Percentiles rank a stretch among this genome's conserved stretches.
Evolutionary conservation across 2,329 filamentous ascomycete species (phyloP).

Genomic region (Aspergillus aculeatus): DNA sequence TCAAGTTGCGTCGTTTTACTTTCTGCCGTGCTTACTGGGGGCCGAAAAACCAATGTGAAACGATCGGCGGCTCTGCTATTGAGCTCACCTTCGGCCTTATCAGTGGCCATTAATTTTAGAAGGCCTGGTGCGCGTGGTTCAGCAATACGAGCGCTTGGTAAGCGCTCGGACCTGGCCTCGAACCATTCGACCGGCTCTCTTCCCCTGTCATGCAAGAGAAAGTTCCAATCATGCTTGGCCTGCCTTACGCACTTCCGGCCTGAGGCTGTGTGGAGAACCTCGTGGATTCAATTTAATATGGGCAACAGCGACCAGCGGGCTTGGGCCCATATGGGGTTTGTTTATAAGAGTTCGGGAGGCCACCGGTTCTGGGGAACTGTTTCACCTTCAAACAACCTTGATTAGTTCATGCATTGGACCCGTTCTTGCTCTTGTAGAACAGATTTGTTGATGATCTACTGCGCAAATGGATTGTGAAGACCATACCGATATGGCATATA

Average conservation of each 20-base stretch:
- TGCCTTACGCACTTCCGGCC: neutral
- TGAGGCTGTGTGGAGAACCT: neutral
- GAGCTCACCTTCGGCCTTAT: neutral
- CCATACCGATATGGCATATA: constrained; percentile 22
- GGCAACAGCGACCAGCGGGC: neutral
- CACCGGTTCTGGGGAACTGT: neutral
- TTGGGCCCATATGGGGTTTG: neutral
- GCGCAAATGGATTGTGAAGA: constrained; percentile 33
- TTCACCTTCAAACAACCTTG: neutral
- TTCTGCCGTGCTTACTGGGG: neutral
- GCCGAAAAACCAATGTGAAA: neutral
- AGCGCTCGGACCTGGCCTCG: neutral
- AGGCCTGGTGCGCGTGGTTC: neutral
- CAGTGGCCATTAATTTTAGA: neutral
- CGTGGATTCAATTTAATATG: neutral
- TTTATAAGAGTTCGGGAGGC: neutral
- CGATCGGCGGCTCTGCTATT: neutral
- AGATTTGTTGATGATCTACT: neutral
- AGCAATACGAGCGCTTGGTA: neutral
- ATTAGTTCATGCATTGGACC: neutral
- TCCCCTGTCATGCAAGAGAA: neutral
- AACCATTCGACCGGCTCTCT: neutral
- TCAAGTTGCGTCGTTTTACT: neutral
- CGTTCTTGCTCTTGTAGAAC: neutral
- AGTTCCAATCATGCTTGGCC: neutral